Evolutionary conservation across 1,139 yeast genomes (phyloP).

Genomic region (Casaregolazyma lundiana): DNA sequence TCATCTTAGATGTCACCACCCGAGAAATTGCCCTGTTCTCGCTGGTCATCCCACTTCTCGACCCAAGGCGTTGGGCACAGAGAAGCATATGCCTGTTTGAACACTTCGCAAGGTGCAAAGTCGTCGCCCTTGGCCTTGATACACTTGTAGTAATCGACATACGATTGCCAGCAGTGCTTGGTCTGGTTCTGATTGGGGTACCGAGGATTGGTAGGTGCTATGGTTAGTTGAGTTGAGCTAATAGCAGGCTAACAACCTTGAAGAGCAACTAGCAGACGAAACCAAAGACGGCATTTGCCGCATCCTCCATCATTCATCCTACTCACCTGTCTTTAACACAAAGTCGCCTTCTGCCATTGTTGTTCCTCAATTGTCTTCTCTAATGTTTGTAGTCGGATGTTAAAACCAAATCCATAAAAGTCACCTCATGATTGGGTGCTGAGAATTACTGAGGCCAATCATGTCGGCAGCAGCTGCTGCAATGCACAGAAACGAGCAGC

Average conservation of each 20-base stretch:
- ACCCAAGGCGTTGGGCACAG: conserved; percentile 93
- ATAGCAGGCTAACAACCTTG: too few relatives aligned
- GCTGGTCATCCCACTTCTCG: conserved; percentile 95
- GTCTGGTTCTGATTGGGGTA: conserved; percentile 94
- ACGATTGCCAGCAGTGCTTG: conserved; percentile 96
- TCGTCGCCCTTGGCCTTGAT: conserved; percentile 96
- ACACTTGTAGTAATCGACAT: conserved; percentile 97
- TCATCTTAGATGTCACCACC: too few relatives aligned
- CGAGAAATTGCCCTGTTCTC: conserved; percentile 67
- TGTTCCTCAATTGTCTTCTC: conserved; percentile 1
- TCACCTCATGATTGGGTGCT: conserved; percentile 14
- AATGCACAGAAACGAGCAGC: background rate
- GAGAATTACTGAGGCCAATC: conserved; percentile 10
- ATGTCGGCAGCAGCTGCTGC: background rate
- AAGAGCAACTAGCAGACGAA: background rate
- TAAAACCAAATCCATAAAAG: conserved; percentile 7
- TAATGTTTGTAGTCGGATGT: conserved; percentile 4
- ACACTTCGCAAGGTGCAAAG: conserved; percentile 94
- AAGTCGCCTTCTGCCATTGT: conserved; percentile 23
- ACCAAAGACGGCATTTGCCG: background rate
- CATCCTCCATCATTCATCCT: background rate
- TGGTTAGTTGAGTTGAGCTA: conserved; percentile 12
- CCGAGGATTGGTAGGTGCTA: conserved; percentile 14
- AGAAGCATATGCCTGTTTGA: conserved; percentile 84
- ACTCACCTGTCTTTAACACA: conserved; percentile 26